Percentiles rank a stretch among this genome's conserved stretches.
phyloP scores from a whole-genome alignment of 164 flowering plant species.

The Berberis vulgaris region DNA sequence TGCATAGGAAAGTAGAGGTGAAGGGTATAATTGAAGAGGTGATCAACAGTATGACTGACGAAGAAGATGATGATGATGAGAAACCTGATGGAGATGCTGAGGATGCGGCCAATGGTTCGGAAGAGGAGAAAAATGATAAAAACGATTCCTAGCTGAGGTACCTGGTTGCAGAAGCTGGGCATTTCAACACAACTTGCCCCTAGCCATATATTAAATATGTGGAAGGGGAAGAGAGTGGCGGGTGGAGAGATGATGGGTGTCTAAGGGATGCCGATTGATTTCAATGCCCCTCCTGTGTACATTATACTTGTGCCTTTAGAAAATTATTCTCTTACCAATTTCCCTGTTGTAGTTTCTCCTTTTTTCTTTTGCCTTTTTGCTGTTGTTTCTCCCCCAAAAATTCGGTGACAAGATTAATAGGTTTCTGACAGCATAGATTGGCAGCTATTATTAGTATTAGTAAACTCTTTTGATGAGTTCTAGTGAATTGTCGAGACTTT shows the following conservation, averaged over 20 bases:
- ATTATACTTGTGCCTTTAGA: background rate
- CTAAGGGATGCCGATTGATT: background rate
- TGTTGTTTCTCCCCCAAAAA: no score
- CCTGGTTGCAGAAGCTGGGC: background rate
- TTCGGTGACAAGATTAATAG: no score
- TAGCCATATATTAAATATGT: background rate
- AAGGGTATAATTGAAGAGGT: slow-evolving; percentile 62
- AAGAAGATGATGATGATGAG: slow-evolving; percentile 48
- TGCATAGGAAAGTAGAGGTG: slow-evolving; percentile 59
- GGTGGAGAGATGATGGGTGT: background rate
- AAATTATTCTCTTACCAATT: background rate
- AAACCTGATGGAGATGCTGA: slow-evolving; percentile 21
- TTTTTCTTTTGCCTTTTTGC: background rate
- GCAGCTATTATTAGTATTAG: no score
- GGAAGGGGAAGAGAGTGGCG: background rate
- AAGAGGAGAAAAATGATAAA: slow-evolving; percentile 10
- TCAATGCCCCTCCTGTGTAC: background rate
- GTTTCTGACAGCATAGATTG: no score
- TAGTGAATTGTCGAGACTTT: no score
- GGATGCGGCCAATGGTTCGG: slow-evolving; percentile 13
- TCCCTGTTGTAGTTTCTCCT: background rate
- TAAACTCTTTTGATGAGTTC: no score
- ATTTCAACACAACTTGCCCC: no score
- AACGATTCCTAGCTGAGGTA: slow-evolving; percentile 19
- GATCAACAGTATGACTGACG: slow-evolving; percentile 56